Evolutionary conservation across 805 yeast genomes (phyloP).

Genomic region (Scheffersomyces amazonensis): DNA sequence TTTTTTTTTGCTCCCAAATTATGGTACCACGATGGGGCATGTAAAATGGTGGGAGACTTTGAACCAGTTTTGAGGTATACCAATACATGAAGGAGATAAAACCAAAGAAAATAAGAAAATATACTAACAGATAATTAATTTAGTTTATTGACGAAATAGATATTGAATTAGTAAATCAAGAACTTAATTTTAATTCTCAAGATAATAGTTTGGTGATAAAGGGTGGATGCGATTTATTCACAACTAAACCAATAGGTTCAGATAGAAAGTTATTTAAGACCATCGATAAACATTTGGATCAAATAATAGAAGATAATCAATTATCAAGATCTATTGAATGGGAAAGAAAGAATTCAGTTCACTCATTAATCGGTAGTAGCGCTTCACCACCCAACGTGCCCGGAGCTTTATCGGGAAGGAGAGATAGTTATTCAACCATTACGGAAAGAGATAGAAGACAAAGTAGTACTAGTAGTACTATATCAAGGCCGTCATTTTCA

Average conservation of each 20-base stretch:
- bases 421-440: conserved; percentile 20
- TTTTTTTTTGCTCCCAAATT: too few relatives aligned
- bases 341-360: conserved; percentile 35
- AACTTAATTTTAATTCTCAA: conserved; percentile 60
- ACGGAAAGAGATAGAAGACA: conserved; percentile 25
- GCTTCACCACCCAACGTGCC: conserved; percentile 26
- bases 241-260: conserved; percentile 89
- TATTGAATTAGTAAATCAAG: conserved; percentile 86
- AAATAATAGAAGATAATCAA: conserved; percentile 43
- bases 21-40: too few relatives aligned
- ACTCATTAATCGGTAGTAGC: conserved; percentile 35
- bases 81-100: too few relatives aligned
- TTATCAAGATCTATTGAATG: conserved; percentile 35
- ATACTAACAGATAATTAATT: conserved; percentile 9
- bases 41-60: too few relatives aligned
- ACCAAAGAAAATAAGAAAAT: too few relatives aligned
- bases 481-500: conserved; percentile 14
- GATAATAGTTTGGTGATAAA: conserved; percentile 50
- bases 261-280: conserved; percentile 88
- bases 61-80: too few relatives aligned
- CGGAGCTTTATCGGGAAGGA: conserved; percentile 1
- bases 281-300: conserved; percentile 76
- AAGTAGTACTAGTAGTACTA: conserved; percentile 23
- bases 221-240: conserved; percentile 91
- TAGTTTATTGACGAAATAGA: conserved; percentile 92